Evolutionary conservation across 2,329 filamentous ascomycete species (phyloP).

Genomic region (Colletotrichum sp.): DNA sequence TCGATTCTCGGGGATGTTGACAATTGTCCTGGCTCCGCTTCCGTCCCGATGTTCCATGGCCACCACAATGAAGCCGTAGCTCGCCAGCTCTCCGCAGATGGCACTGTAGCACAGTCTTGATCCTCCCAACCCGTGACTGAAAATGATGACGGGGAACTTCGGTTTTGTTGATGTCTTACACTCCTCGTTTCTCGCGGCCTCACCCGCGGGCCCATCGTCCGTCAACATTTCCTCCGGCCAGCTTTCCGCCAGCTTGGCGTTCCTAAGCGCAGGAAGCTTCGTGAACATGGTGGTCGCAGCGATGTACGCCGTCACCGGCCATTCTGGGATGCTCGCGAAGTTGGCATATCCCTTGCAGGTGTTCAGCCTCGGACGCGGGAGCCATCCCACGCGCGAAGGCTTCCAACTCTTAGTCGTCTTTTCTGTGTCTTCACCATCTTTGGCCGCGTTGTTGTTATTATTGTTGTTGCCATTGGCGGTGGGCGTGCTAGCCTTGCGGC

Average conservation of each 20-base stretch:
- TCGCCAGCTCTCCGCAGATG: slow-evolving; percentile 70
- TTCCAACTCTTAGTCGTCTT: slow-evolving; percentile 20
- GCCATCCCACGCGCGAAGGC: slow-evolving; percentile 64
- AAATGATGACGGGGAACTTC: slow-evolving; percentile 66
- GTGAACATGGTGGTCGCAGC: slow-evolving; percentile 66
- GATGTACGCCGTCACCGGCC: slow-evolving; percentile 57
- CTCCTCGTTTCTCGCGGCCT: slow-evolving; percentile 31
- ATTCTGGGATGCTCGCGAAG: slow-evolving; percentile 58
- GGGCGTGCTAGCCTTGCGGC: background rate
- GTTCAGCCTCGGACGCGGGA: slow-evolving; percentile 60
- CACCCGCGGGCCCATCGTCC: slow-evolving; percentile 37
- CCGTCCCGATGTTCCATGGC: slow-evolving; percentile 71
- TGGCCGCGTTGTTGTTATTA: background rate
- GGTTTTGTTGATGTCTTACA: slow-evolving; percentile 37
- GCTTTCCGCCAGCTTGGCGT: slow-evolving; percentile 60
- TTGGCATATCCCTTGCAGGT: slow-evolving; percentile 67
- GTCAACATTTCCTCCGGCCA: slow-evolving; percentile 50
- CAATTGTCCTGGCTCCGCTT: slow-evolving; percentile 63
- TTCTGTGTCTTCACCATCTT: background rate
- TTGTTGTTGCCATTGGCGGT: background rate
- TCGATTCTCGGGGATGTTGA: slow-evolving; percentile 57
- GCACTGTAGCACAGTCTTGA: slow-evolving; percentile 67
- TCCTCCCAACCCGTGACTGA: slow-evolving; percentile 70
- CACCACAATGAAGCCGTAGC: slow-evolving; percentile 69
- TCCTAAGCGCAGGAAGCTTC: slow-evolving; percentile 68